phyloP scores from a whole-genome alignment of 148 eudicot species.

The Amaranthus palmeri region DNA sequence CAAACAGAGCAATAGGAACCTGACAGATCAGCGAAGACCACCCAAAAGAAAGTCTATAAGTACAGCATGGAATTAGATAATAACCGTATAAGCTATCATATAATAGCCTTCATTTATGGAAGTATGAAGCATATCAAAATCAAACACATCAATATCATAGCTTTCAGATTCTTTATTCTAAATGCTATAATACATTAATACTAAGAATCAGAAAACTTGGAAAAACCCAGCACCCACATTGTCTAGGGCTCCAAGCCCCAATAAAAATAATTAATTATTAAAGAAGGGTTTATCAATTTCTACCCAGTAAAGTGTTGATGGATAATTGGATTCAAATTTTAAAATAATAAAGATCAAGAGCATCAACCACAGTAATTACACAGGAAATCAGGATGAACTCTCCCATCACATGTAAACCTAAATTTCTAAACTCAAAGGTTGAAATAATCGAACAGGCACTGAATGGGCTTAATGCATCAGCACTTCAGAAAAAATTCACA shows the following conservation, averaged over 20 bases:
- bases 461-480: too few relatives aligned
- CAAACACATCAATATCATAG: not conserved
- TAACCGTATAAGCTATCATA: not conserved
- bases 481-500: too few relatives aligned
- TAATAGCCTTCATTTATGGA: too few relatives aligned
- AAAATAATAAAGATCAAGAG: too few relatives aligned
- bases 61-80: not conserved
- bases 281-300: not conserved
- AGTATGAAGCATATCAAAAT: not conserved
- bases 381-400: too few relatives aligned
- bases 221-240: too few relatives aligned
- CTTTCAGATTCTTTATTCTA: not conserved
- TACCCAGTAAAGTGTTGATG: not conserved
- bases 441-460: too few relatives aligned
- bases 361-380: too few relatives aligned
- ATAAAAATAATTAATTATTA: not conserved
- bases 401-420: too few relatives aligned
- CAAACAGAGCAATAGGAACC: constrained; percentile 83
- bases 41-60: constrained; percentile 7
- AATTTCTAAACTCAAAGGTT: too few relatives aligned
- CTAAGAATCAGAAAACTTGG: not conserved
- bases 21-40: constrained; percentile 19
- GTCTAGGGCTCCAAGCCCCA: too few relatives aligned
- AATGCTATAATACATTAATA: not conserved
- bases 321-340: too few relatives aligned